A percentile compares a stretch with the other conserved stretches of the same genome.
Evolutionary conservation across 139 green algal genomes (phyloP).

Genomic region (Closterium sp.): DNA sequence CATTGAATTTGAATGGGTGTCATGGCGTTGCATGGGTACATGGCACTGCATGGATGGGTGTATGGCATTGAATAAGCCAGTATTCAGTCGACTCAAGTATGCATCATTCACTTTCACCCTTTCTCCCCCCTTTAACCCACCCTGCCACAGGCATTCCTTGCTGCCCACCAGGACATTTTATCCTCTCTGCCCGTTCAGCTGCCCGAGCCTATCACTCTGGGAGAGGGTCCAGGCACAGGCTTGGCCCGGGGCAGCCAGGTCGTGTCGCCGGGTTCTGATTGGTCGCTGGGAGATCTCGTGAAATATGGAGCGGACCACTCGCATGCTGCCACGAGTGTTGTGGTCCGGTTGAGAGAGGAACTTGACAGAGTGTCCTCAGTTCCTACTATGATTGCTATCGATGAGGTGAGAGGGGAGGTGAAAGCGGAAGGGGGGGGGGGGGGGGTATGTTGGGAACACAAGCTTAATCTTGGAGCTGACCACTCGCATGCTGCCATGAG

Average conservation of each 20-base stretch:
- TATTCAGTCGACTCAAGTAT: not conserved
- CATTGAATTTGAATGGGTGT: not conserved
- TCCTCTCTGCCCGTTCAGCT: slow-evolving; percentile 31
- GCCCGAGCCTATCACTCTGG: slow-evolving; percentile 15
- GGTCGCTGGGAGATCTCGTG: slow-evolving; percentile 23
- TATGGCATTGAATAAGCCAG: not conserved
- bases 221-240: slow-evolving; percentile 25
- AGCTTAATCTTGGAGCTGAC: too few species aligned
- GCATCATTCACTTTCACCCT: not conserved
- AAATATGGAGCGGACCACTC: not conserved
- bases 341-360: slow-evolving; percentile 31
- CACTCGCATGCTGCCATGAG: too few species aligned
- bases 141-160: slow-evolving; percentile 20
- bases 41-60: too few species aligned
- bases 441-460: not conserved
- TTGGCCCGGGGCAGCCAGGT: slow-evolving; percentile 15
- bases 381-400: slow-evolving; percentile 39
- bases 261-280: not conserved
- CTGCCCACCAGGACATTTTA: slow-evolving; percentile 28
- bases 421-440: not conserved
- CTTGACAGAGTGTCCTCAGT: slow-evolving; percentile 28
- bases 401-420: slow-evolving; percentile 24
- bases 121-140: not conserved
- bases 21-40: not conserved
- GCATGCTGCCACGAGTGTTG: slow-evolving; percentile 24